phyloP scores from a whole-genome alignment of 352 stramenopile species.

The Pythium sp. region DNA sequence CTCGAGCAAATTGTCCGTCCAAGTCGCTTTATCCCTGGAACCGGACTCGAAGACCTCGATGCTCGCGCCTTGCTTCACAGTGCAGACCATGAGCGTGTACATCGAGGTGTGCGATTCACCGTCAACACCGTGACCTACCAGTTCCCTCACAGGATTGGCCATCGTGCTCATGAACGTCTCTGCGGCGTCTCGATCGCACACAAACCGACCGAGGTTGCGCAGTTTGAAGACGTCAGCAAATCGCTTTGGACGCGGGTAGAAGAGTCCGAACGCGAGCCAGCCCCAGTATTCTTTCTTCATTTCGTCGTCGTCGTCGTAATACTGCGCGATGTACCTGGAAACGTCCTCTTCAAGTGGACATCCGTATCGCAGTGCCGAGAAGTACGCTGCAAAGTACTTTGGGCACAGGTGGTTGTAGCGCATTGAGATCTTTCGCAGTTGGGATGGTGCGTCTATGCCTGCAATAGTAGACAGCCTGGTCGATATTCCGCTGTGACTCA shows the following conservation, averaged over 20 bases:
- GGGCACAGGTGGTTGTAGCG: neutral
- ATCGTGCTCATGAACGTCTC: no score
- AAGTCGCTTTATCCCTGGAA: constrained; percentile 19
- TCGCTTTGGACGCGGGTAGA: constrained; percentile 19
- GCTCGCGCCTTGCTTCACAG: neutral
- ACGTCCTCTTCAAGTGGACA: neutral
- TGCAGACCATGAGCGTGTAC: neutral
- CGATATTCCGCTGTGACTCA: neutral
- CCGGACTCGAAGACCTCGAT: constrained; percentile 1
- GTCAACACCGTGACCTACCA: no score
- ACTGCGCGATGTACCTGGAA: neutral
- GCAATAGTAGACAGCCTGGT: neutral
- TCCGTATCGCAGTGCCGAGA: constrained; percentile 4
- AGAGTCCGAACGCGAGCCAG: constrained; percentile 22
- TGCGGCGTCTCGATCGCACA: no score
- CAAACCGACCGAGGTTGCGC: neutral
- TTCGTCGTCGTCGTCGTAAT: neutral
- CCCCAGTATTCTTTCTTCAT: constrained; percentile 13
- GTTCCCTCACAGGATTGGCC: no score
- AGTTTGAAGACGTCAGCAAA: constrained; percentile 10
- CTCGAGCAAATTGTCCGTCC: neutral
- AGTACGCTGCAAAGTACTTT: neutral
- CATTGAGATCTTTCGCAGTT: neutral
- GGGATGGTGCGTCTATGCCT: neutral
- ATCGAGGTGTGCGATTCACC: no score